Conservation (phyloP, 805 yeast species). For the Lipomyces japonicus region DNA sequence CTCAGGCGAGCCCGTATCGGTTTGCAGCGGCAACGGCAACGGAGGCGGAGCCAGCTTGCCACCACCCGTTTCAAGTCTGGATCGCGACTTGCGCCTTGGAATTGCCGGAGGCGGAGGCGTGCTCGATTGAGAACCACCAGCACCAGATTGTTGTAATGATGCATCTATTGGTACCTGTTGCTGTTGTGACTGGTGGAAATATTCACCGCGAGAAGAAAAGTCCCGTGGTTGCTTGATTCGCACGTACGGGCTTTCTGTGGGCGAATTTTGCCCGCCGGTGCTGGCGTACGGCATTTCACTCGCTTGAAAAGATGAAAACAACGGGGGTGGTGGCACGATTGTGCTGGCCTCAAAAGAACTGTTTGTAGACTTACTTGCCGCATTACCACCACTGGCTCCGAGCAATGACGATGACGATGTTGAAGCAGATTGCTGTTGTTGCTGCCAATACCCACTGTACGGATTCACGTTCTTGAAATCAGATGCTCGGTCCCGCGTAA, state of each 20-base stretch:
- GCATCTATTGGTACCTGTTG: background rate
- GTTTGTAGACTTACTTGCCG: conserved; percentile 29
- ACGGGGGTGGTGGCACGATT: background rate
- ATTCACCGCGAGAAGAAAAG: background rate
- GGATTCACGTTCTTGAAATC: too few relatives aligned
- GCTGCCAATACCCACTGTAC: too few relatives aligned
- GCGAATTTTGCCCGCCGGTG: background rate
- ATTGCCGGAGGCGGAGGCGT: too few relatives aligned
- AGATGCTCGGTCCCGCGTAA: too few relatives aligned
- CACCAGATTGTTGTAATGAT: background rate
- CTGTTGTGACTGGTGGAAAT: background rate
- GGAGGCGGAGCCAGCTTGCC: background rate
- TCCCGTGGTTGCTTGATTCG: background rate
- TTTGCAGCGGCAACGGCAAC: background rate
- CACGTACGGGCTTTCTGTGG: background rate
- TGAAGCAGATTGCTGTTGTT: conserved; percentile 58
- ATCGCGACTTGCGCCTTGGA: background rate
- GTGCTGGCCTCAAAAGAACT: conserved; percentile 11
- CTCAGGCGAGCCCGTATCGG: background rate
- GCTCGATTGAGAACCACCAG: too few relatives aligned
- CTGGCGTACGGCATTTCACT: background rate
- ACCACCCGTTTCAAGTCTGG: too few relatives aligned
- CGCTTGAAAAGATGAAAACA: conserved; percentile 7
- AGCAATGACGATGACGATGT: conserved; percentile 41
- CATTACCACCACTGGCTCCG: conserved; percentile 24